Base-by-base conservation (phyloP, 441 rosid genomes). In the Jatropha multifida region DNA sequence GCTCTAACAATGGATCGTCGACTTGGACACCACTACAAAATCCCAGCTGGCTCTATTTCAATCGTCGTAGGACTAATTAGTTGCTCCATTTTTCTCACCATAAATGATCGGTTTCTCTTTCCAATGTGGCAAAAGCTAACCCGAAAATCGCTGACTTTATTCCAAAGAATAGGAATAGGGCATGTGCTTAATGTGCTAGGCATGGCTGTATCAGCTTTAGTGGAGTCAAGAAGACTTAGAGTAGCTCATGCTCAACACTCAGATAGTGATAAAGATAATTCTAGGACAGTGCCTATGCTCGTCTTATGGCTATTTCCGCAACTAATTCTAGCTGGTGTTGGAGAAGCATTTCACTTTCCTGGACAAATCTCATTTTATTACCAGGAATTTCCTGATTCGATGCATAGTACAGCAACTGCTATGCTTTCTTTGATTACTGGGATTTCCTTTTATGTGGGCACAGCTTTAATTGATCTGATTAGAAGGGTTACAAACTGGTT, bases 341-440 rank as follows among this genome's bases (percentile, higher is more conserved):
- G 86, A 58, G 87, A 87, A 68, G 88, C 90, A 38, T 88, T 87
- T 44, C 86, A 86, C 74, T 79, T 80, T 52, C 93, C 93, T 0
- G 90, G 92, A 62, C 88, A 88, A 73, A 87, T 85, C n/a, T 76
- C 84, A 2, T 54, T 90, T 5, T 89, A 80, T 66, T 86, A 89
- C 75, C 94, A 86, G 72, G 91, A 92, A 56, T 92, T 90, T 41
- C 97, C 92, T 0, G 77, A 17, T 64, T 80, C 89, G 2, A 52
- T 92, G 75, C 60, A 69, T 7, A 87, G 83, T 67, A 86, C 86
- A 1, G 83, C 93, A 5, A 82, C 94, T 0, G 90, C 90, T 20
- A 85, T 89, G 74, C 73, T 86, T 1, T 82, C 86, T 7, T 67
- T 90, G 38, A 73, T 85, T 5, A 71, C 85, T 4, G 93, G 88